phyloP scores from a whole-genome alignment of 169 alveolate species.

The Plasmodium coatneyi region DNA sequence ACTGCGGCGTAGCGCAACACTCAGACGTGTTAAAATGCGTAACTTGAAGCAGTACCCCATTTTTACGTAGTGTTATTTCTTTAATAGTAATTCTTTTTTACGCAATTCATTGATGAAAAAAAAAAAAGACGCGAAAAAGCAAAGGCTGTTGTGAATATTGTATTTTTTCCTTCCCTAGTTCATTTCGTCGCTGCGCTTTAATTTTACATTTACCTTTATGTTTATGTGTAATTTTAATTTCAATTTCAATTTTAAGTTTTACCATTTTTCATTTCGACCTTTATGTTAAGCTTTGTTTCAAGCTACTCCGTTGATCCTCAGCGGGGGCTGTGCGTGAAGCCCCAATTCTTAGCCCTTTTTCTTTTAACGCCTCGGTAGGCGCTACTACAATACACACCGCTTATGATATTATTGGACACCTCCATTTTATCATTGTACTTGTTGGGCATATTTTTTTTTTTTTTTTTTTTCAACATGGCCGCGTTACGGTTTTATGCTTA shows the following conservation, averaged over 20 bases:
- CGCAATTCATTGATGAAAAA: constrained; percentile 24
- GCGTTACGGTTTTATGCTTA: neutral
- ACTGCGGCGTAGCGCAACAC: neutral
- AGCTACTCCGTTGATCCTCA: neutral
- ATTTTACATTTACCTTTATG: neutral
- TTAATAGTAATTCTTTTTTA: neutral
- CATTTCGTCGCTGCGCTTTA: neutral
- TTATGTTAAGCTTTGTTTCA: neutral
- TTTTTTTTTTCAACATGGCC: neutral
- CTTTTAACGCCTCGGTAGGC: neutral
- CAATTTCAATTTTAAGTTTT: neutral
- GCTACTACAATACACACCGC: neutral
- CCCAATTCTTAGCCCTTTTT: neutral
- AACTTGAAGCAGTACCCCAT: constrained; percentile 4
- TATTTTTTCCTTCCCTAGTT: neutral
- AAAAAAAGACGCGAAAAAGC: constrained; percentile 3
- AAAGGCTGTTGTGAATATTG: neutral
- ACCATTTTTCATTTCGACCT: neutral
- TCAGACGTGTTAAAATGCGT: constrained; percentile 8
- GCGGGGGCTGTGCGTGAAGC: neutral
- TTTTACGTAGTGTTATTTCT: neutral
- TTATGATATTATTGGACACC: neutral
- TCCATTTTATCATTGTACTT: neutral
- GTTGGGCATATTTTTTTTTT: neutral
- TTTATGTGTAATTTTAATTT: neutral